These are phyloP conservation scores for Salvia hispanica DNA, from an alignment of 257 asterid genomes.

Conservation along the genomic window DNA sequence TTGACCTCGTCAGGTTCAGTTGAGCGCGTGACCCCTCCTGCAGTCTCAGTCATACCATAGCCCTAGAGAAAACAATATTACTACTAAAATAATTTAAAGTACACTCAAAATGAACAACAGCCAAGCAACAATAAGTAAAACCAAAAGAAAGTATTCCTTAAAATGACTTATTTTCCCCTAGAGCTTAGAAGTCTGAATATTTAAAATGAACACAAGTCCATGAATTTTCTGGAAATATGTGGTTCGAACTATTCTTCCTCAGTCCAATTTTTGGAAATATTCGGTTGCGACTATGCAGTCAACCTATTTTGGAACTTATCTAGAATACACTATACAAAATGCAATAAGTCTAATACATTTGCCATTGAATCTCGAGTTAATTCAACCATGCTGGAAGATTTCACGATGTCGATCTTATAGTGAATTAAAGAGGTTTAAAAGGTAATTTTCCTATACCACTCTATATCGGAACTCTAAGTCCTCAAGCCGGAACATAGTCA, in stretches of 20 bases:
- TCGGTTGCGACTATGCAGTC: background rate
- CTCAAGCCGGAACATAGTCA: too few species aligned
- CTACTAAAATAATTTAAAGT: background rate
- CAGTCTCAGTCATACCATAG: constrained; percentile 87
- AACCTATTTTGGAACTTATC: background rate
- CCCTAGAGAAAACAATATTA: constrained; percentile 53
- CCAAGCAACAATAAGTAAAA: background rate
- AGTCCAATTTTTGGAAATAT: constrained; percentile 1
- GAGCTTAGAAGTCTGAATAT: background rate
- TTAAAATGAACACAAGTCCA: background rate
- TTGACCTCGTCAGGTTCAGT: constrained; percentile 54
- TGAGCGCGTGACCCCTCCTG: constrained; percentile 65
- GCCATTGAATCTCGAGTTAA: too few species aligned
- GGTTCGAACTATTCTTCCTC: background rate
- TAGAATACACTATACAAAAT: too few species aligned
- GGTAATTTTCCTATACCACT: too few species aligned
- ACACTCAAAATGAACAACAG: too few species aligned
- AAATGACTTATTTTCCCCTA: background rate
- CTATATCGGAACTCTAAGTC: too few species aligned
- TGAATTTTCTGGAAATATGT: background rate
- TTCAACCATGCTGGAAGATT: too few species aligned
- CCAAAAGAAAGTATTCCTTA: background rate
- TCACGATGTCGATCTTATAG: too few species aligned
- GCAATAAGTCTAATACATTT: too few species aligned
- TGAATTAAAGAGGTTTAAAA: too few species aligned